Evolutionary conservation across 2,329 filamentous ascomycete species (phyloP).

Genomic region (Metarhizium robertsii): DNA sequence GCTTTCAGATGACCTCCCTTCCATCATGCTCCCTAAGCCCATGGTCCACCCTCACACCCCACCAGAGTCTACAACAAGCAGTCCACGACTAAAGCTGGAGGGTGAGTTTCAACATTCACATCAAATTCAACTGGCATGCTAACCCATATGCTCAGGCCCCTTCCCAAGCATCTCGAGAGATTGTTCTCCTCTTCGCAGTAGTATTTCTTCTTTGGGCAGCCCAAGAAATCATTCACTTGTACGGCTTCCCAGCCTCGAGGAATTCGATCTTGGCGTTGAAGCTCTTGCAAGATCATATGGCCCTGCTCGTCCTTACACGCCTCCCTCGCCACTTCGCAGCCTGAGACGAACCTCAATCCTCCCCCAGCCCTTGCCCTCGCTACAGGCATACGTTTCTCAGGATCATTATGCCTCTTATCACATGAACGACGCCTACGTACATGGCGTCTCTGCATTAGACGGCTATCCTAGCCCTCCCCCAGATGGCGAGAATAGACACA

Average conservation of each 20-base stretch:
- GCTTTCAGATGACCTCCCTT: conserved; percentile 13
- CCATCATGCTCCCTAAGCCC: conserved; percentile 10
- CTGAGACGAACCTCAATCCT: conserved; percentile 13
- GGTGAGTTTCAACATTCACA: conserved; percentile 12
- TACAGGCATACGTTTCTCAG: conserved; percentile 12
- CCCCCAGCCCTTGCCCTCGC: conserved; percentile 15
- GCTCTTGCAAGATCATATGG: conserved; percentile 23
- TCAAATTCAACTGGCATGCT: conserved; percentile 2
- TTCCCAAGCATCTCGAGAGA: conserved; percentile 14
- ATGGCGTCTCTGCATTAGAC: conserved; percentile 13
- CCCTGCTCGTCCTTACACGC: conserved; percentile 16
- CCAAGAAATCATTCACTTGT: conserved; percentile 10
- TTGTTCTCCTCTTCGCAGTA: conserved; percentile 16
- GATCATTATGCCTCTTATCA: conserved; percentile 15
- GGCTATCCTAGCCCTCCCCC: conserved; percentile 26
- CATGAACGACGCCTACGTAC: conserved; percentile 15
- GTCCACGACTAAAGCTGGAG: conserved; percentile 23
- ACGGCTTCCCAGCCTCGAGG: conserved; percentile 25
- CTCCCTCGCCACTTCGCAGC: conserved; percentile 19
- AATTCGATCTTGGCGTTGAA: conserved; percentile 30
- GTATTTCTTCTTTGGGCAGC: conserved; percentile 9
- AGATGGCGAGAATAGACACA: conserved; percentile 27
- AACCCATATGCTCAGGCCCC: conserved; percentile 9
- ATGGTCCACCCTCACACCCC: conserved; percentile 17
- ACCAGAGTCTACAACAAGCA: conserved; percentile 24